Conservation (phyloP, 108 stramenopile genomes). For the Licmophora abbreviata region DNA sequence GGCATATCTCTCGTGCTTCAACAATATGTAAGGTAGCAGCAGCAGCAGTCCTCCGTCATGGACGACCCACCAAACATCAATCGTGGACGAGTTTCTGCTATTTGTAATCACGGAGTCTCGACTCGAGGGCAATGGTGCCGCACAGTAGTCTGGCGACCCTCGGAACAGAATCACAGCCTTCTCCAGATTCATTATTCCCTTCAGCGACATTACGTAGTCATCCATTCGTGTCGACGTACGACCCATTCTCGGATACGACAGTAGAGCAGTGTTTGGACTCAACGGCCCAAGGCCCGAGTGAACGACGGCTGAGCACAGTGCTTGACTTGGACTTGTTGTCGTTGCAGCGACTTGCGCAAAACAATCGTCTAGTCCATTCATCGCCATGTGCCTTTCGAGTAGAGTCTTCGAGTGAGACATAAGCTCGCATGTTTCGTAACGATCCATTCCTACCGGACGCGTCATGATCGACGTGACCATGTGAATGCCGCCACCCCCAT, state of each 20-base stretch:
- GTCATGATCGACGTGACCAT: slow-evolving; percentile 30
- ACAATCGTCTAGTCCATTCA: slow-evolving; percentile 47
- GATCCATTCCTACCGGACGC: slow-evolving; percentile 22
- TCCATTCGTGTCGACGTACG: slow-evolving; percentile 6
- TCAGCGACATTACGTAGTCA: slow-evolving; percentile 29
- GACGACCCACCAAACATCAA: slow-evolving; percentile 81
- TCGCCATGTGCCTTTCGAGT: slow-evolving; percentile 47
- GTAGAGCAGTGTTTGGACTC: slow-evolving; percentile 61
- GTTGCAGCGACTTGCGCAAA: slow-evolving; percentile 43
- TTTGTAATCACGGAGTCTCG: too few relatives aligned
- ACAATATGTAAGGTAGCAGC: slow-evolving; percentile 60
- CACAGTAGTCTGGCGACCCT: slow-evolving; percentile 19
- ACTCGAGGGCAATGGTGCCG: too few relatives aligned
- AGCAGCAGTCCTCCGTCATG: slow-evolving; percentile 75
- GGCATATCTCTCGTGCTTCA: slow-evolving; percentile 42
- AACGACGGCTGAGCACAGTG: slow-evolving; percentile 37
- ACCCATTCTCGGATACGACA: slow-evolving; percentile 41
- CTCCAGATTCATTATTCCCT: slow-evolving; percentile 43
- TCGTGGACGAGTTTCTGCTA: slow-evolving; percentile 15
- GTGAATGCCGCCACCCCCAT: slow-evolving; percentile 60
- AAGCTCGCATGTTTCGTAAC: slow-evolving; percentile 16
- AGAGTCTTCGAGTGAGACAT: slow-evolving; percentile 20
- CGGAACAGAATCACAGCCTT: slow-evolving; percentile 45
- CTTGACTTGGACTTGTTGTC: slow-evolving; percentile 17
- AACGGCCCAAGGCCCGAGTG: slow-evolving; percentile 64